phyloP scores from a whole-genome alignment of 108 stramenopile species.

The Mediolabrus comicus region DNA sequence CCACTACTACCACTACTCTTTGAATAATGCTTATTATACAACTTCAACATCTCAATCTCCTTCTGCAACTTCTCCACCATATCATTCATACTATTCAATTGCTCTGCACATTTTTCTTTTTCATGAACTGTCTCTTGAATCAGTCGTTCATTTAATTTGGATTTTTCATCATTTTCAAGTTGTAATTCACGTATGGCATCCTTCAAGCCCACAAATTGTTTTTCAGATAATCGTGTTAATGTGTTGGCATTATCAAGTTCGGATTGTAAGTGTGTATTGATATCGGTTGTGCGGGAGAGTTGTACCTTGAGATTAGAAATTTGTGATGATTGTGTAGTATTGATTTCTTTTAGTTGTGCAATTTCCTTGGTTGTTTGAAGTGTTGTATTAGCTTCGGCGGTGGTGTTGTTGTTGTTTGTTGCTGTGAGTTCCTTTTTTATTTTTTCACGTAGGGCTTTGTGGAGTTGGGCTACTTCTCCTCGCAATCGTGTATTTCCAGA shows the following conservation, averaged over 20 bases:
- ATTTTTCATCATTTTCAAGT: conserved; percentile 67
- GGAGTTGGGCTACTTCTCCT: conserved; percentile 74
- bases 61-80: conserved; percentile 65
- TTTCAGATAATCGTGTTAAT: conserved; percentile 67
- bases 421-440: conserved; percentile 49
- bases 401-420: conserved; percentile 18
- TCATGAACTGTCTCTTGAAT: conserved; percentile 59
- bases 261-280: conserved; percentile 57
- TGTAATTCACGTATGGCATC: conserved; percentile 72
- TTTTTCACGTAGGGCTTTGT: conserved; percentile 60
- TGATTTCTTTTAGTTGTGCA: conserved; percentile 45
- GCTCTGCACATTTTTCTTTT: conserved; percentile 64
- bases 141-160: conserved; percentile 60
- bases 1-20: conserved; percentile 62
- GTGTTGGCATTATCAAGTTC: conserved; percentile 67
- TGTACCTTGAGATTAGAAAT: conserved; percentile 58
- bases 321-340: conserved; percentile 44
- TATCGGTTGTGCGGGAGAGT: conserved; percentile 40
- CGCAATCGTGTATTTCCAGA: conserved; percentile 53
- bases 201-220: conserved; percentile 81
- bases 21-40: conserved; percentile 25
- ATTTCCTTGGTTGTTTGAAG: conserved; percentile 53
- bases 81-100: conserved; percentile 76
- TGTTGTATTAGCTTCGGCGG: not conserved
- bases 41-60: conserved; percentile 63